Conservation (phyloP, 331 rosid species). For the Malus hybrid region DNA sequence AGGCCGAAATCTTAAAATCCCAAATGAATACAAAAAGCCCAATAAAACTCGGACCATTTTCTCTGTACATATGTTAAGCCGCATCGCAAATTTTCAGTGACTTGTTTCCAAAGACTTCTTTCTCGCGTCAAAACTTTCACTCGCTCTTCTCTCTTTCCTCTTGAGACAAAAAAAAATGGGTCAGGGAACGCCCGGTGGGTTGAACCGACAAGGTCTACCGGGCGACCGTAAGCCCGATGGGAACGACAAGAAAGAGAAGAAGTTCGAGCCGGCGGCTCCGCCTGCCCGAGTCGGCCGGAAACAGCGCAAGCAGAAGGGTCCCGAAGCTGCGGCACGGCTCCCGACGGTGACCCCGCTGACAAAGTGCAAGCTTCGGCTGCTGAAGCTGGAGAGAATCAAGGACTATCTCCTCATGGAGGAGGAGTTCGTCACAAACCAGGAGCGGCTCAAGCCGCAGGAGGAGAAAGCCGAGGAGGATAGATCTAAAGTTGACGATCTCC, state of each 20-base stretch:
- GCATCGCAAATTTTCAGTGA: not conserved
- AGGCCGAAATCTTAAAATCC: too few species aligned
- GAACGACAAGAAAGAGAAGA: slow-evolving; percentile 83
- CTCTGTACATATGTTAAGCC: not conserved
- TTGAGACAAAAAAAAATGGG: slow-evolving; percentile 42
- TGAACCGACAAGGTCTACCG: slow-evolving; percentile 72
- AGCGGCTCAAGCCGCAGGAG: slow-evolving; percentile 91
- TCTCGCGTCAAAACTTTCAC: not conserved
- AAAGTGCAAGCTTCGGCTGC: slow-evolving; percentile 77
- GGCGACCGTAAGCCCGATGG: slow-evolving; percentile 84
- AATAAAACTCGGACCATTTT: not conserved
- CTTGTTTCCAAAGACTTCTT: slow-evolving; percentile 20
- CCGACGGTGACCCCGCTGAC: slow-evolving; percentile 92
- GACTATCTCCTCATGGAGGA: slow-evolving; percentile 94
- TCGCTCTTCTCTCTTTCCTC: not conserved
- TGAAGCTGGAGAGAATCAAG: slow-evolving; percentile 88
- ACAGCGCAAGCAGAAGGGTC: slow-evolving; percentile 94
- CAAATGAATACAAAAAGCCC: not conserved
- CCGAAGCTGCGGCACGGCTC: slow-evolving; percentile 89
- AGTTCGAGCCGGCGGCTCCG: slow-evolving; percentile 71
- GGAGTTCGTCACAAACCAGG: slow-evolving; percentile 92
- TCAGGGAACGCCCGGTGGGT: slow-evolving; percentile 94
- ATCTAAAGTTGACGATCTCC: slow-evolving; percentile 94
- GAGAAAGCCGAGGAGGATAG: slow-evolving; percentile 97
- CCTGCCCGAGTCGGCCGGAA: slow-evolving; percentile 86